These are phyloP conservation scores for Sarocladium oryzae DNA, from an alignment of 2,329 filamentous ascomycete genomes.

Conservation along the genomic window DNA sequence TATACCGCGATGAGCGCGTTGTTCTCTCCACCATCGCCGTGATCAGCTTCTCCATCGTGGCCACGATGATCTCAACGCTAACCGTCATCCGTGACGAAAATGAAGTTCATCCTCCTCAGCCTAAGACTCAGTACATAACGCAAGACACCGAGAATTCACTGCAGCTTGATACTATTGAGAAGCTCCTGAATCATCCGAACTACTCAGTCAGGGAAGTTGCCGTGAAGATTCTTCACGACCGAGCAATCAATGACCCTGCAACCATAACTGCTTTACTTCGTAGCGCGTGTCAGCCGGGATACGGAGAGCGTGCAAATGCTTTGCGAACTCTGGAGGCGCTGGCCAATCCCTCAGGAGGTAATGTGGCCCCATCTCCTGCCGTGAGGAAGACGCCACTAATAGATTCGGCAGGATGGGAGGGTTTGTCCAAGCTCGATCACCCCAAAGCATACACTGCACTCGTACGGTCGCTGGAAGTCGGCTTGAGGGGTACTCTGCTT, in stretches of 20 bases:
- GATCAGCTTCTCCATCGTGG: constrained; percentile 51
- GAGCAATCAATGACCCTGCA: constrained; percentile 51
- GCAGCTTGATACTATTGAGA: constrained; percentile 58
- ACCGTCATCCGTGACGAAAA: constrained; percentile 55
- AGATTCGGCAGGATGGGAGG: constrained; percentile 23
- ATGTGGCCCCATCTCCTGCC: constrained; percentile 12
- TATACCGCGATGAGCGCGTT: constrained; percentile 44
- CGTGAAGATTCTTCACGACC: constrained; percentile 49
- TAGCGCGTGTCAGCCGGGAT: constrained; percentile 52
- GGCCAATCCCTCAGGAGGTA: constrained; percentile 33
- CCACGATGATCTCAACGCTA: constrained; percentile 52
- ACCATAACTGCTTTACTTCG: constrained; percentile 46
- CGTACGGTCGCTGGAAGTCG: constrained; percentile 53
- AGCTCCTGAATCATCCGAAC: constrained; percentile 64
- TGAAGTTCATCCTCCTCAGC: constrained; percentile 57
- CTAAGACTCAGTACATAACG: constrained; percentile 66
- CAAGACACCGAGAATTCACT: constrained; percentile 70
- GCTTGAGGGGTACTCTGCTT: constrained; percentile 42
- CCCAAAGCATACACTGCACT: constrained; percentile 48
- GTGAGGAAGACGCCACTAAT: neutral
- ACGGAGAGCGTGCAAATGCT: constrained; percentile 53
- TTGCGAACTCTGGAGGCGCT: constrained; percentile 47
- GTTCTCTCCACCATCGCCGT: constrained; percentile 48
- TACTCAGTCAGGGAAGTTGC: constrained; percentile 66
- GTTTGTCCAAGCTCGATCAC: constrained; percentile 42